These are phyloP conservation scores for Syzygium aromaticum DNA, from an alignment of 345 rosid genomes.

Conservation along the genomic window DNA sequence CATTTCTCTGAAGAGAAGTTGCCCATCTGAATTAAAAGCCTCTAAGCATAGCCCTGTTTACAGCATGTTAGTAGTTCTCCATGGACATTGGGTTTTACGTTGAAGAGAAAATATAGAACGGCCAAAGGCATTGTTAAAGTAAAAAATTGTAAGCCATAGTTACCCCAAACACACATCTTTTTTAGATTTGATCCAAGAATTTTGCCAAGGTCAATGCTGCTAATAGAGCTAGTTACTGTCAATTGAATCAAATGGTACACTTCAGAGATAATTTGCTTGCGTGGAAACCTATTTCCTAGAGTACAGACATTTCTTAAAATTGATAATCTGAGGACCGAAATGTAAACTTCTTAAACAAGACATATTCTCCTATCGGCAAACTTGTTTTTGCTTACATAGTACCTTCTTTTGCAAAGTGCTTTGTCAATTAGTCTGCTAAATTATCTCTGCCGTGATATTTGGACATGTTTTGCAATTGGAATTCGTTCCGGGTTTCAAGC, in stretches of 20 bases:
- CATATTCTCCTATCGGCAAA: accelerated
- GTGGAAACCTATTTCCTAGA: neutral
- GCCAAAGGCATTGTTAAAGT: no score
- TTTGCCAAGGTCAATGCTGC: neutral
- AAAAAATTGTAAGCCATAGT: no score
- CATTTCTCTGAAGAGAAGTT: no score
- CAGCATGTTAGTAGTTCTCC: no score
- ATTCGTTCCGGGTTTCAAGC: neutral
- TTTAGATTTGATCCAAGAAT: neutral
- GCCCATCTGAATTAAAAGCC: no score
- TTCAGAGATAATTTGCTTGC: neutral
- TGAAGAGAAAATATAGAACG: no score
- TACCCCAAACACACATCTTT: neutral
- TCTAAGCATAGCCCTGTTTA: no score
- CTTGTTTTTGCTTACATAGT: no score
- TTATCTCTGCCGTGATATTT: neutral
- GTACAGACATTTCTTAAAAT: neutral
- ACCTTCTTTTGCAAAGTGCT: neutral
- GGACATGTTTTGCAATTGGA: neutral
- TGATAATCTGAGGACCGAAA: neutral
- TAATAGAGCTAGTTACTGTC: neutral
- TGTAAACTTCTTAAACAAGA: neutral
- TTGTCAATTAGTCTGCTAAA: neutral
- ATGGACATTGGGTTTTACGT: no score
- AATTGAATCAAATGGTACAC: neutral